Evolutionary conservation across 2,329 filamentous ascomycete species (phyloP), one percentile per base, ranked within the genome.

Genomic region (Beauveria medogensis): DNA sequence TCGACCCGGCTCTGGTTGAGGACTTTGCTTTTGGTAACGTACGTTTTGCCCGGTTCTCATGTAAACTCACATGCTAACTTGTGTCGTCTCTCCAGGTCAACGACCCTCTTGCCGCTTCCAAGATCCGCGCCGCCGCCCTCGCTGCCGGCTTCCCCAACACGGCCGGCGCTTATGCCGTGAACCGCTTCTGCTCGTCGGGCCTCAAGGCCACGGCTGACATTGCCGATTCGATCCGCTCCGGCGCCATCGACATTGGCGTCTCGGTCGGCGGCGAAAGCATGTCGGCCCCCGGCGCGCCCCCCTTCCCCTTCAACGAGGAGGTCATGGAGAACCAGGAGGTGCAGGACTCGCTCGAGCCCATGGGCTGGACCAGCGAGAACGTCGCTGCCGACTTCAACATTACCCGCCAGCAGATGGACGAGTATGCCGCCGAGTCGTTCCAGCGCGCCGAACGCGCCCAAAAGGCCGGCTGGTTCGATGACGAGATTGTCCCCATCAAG

Each of bases 331-430:
- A 82, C 77, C 88, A 91, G 72, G 91, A 97, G 71, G 84, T 91
- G 0, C 75, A 75, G 52, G 93, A 97, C 77, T 94, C 92, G 81
- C 85, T 93, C 85, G 85, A 92, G 81, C 90, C 93, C 66, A 99
- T 99, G 94, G 94, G 94, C 24, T 95, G 96, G 84, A 99, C 94
- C 3, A 93, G 89, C 63, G 94, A 99, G 80, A 97, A 97, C 72
- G 92, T 99, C 30, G 91, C 88, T 68, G 85, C 85, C 54, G 94
- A 97, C 77, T 97, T 97, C 74, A 84, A 88, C 71, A 87, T 99
- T 72, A 78, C 84, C 2, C 85, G 94, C 63, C 86, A 92, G 71
- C 77, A 78, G 72, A 90, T 97, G 77, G 94, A 99, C 75, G 79
- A 82, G 66, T 97, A 87, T 73, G 91, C 94, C 0, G 89, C 89